These are phyloP conservation scores for Tulasnella sp. DNA, from an alignment of 768 basidiomycete species.

Conservation along the genomic window DNA sequence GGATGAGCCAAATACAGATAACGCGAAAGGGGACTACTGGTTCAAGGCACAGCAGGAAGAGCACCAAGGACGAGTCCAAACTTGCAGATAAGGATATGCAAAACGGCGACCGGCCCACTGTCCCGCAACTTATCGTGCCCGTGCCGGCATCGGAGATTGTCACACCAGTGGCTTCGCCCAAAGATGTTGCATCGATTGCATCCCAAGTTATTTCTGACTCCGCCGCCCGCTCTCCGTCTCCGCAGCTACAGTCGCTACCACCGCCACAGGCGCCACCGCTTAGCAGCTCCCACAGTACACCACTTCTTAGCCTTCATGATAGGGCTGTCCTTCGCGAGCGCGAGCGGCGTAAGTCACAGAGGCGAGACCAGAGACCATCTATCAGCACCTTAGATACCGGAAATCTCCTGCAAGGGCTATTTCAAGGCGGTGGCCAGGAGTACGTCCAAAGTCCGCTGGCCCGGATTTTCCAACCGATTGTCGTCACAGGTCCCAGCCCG, in stretches of 20 bases:
- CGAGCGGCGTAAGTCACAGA: slow-evolving; percentile 3
- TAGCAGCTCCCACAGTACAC: slow-evolving; percentile 20
- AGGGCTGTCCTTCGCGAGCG: neutral
- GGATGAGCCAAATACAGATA: slow-evolving; percentile 2
- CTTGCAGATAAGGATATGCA: slow-evolving; percentile 16
- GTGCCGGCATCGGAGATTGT: slow-evolving; percentile 14
- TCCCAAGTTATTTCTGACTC: too few relatives aligned
- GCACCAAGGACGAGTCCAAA: neutral
- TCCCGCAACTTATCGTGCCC: slow-evolving; percentile 27
- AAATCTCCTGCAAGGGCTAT: slow-evolving; percentile 23
- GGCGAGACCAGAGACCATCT: slow-evolving; percentile 7
- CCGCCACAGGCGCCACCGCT: slow-evolving; percentile 16
- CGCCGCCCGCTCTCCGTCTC: too few relatives aligned
- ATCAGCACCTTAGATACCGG: slow-evolving; percentile 16
- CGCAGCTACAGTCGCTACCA: too few relatives aligned
- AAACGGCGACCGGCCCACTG: slow-evolving; percentile 28
- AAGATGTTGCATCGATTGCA: slow-evolving; percentile 38
- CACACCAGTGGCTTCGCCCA: slow-evolving; percentile 27
- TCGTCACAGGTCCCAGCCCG: slow-evolving; percentile 28
- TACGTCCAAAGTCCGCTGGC: slow-evolving; percentile 48
- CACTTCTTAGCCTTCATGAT: slow-evolving; percentile 19
- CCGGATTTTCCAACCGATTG: slow-evolving; percentile 59
- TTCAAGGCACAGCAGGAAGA: neutral
- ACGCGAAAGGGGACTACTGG: too few relatives aligned
- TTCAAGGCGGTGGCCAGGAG: slow-evolving; percentile 32